A percentile compares a stretch with the other conserved stretches of the same genome.
phyloP scores from a whole-genome alignment of 805 yeast genomes.

The Debaryomyces prosopidis region DNA sequence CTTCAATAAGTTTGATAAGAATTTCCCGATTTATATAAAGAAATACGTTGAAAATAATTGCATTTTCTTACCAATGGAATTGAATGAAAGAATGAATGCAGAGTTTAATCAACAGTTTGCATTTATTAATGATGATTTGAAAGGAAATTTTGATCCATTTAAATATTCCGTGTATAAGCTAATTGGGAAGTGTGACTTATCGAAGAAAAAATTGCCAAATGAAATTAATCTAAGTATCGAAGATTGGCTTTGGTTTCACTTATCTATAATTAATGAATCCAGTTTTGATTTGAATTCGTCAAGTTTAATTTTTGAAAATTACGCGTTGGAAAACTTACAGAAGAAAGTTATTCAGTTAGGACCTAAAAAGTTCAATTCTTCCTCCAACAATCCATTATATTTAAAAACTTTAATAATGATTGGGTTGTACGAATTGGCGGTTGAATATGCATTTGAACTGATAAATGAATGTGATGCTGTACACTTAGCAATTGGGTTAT shows the following conservation, averaged over 20 bases:
- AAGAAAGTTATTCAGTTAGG: slow-evolving; percentile 71
- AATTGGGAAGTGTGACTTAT: slow-evolving; percentile 83
- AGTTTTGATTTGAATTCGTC: slow-evolving; percentile 49
- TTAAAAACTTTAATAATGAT: slow-evolving; percentile 70
- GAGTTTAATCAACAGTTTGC: slow-evolving; percentile 88
- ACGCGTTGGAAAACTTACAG: slow-evolving; percentile 74
- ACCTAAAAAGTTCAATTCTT: slow-evolving; percentile 62
- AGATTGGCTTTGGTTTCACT: slow-evolving; percentile 96
- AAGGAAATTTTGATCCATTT: slow-evolving; percentile 71
- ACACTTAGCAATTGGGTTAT: slow-evolving; percentile 81
- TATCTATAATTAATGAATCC: slow-evolving; percentile 66
- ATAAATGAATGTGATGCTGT: slow-evolving; percentile 82
- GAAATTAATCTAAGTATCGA: slow-evolving; percentile 75
- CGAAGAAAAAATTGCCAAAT: slow-evolving; percentile 66
- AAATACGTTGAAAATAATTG: slow-evolving; percentile 59
- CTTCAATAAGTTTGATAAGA: slow-evolving; percentile 81
- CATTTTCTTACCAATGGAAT: slow-evolving; percentile 60
- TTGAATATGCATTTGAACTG: slow-evolving; percentile 57
- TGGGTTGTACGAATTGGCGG: slow-evolving; percentile 82
- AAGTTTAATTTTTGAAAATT: slow-evolving; percentile 65
- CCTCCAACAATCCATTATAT: slow-evolving; percentile 67
- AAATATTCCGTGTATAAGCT: slow-evolving; percentile 88
- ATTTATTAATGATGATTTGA: slow-evolving; percentile 46
- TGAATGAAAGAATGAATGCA: slow-evolving; percentile 65
- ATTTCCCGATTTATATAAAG: slow-evolving; percentile 77